Percentiles rank a stretch among this genome's conserved stretches.
Conservation (phyloP, 2,329 filamentous ascomycete species). For the Diaporthe batatas region DNA sequence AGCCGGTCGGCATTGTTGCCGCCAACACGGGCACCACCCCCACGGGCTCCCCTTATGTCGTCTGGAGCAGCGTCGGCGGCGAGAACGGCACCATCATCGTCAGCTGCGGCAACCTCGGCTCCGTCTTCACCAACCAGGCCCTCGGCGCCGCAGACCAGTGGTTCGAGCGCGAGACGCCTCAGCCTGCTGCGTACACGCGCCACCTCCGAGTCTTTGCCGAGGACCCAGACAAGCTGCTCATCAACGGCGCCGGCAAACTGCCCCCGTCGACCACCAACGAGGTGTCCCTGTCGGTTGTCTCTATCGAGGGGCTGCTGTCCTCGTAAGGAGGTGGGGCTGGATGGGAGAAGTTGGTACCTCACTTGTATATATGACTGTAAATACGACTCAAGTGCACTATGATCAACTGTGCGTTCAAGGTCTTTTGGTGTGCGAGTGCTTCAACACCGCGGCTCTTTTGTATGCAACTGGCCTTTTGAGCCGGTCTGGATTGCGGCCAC, state of each 20-base stretch:
- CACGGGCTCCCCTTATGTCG: constrained; percentile 57
- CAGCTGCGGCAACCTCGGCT: constrained; percentile 53
- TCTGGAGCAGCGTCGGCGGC: constrained; percentile 60
- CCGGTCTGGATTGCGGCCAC: background rate
- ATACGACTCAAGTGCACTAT: constrained; percentile 12
- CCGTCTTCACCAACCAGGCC: constrained; percentile 59
- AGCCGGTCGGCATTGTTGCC: constrained; percentile 51
- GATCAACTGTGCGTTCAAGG: background rate
- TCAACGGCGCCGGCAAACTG: constrained; percentile 60
- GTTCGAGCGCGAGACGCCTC: constrained; percentile 53
- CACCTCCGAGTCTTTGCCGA: constrained; percentile 53
- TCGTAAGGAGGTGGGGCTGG: background rate
- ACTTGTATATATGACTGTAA: constrained; percentile 8
- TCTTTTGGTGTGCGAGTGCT: background rate
- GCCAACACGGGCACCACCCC: constrained; percentile 49
- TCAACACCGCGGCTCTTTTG: background rate
- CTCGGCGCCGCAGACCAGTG: constrained; percentile 55
- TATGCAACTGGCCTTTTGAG: background rate
- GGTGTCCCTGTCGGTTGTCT: constrained; percentile 54
- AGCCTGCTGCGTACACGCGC: constrained; percentile 55
- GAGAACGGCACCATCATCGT: constrained; percentile 60
- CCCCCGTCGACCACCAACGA: constrained; percentile 62
- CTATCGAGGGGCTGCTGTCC: constrained; percentile 43
- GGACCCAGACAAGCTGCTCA: constrained; percentile 54
- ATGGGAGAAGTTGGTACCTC: background rate